Evolutionary conservation across 257 asterid genomes (phyloP), one percentile per base, ranked within the genome.

Genomic region (Solanum ossicruentum): DNA sequence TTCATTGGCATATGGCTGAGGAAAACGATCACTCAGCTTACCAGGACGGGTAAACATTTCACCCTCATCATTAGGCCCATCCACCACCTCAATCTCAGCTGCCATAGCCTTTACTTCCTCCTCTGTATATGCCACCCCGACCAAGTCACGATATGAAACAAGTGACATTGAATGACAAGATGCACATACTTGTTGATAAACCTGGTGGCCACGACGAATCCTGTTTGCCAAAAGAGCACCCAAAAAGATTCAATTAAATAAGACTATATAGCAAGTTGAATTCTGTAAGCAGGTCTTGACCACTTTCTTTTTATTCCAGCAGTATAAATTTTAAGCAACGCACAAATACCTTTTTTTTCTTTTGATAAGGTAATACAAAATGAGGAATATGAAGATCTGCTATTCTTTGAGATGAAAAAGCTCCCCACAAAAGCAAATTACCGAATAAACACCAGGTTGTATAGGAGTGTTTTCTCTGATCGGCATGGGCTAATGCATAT

Each of bases 1-100:
- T 86, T 95, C 98, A 86, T 95, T 95, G 61, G 92, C 12, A 87
- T 95, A 95, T 75, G 98, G 98, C 92, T 93, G 93, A 61, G 97
- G 98, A 86, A 94, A 90, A 84, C 96, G 98, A 81, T 95, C 98
- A 39, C 97, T 95, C 86, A 95, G 91, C 91, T 93, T 95, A 21
- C 98, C 98, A 81, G 98, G 97, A 81, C 98, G 97, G 41, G 95
- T 89, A 85, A 90, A 95, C 97, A 93, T 93, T 92, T 95, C 98
- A 58, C 98, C 98, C 89, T 95, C 98, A 84, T 95, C 98, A 89
- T 95, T 95, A 86, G 98, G 98, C 28, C 98, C 98, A 87, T 95
- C 98, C 87, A 83, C 92, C 13, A 95, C 98, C 88, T 95, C 98
- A 87, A 95, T 95, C 90, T 95, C 98, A 87, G 98, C 97, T 58